phyloP scores from a whole-genome alignment of 768 basidiomycete species.

The Boletus sp. region DNA sequence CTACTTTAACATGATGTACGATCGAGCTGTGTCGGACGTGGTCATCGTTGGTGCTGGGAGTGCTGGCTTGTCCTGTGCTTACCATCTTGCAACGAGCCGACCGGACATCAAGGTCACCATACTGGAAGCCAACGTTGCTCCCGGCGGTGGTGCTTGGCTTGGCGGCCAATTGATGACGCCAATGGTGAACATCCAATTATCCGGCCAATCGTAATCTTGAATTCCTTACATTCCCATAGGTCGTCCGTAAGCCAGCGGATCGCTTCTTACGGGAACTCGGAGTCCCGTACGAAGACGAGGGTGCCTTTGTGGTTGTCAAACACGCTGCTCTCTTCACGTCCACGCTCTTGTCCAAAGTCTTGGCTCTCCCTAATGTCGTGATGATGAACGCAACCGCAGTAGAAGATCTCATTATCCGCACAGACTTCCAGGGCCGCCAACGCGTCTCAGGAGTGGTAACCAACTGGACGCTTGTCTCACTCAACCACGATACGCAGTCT shows the following conservation, averaged over 20 bases:
- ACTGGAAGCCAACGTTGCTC: conserved; percentile 76
- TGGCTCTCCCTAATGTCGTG: conserved; percentile 67
- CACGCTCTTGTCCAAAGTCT: conserved; percentile 66
- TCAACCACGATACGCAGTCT: conserved; percentile 72
- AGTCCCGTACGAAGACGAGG: conserved; percentile 76
- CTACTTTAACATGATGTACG: conserved; percentile 73
- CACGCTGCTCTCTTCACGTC: conserved; percentile 81
- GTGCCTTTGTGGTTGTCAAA: conserved; percentile 73
- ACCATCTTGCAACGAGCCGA: conserved; percentile 61
- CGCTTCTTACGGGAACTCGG: conserved; percentile 65
- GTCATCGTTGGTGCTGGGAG: conserved; percentile 75
- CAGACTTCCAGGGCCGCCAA: conserved; percentile 42
- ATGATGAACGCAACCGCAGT: conserved; percentile 77
- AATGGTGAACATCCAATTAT: conserved; percentile 47
- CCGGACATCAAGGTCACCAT: conserved; percentile 67
- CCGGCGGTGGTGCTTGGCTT: conserved; percentile 76
- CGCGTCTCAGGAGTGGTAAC: conserved; percentile 53
- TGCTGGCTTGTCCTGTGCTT: conserved; percentile 69
- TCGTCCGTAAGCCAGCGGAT: conserved; percentile 76
- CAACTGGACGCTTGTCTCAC: conserved; percentile 50
- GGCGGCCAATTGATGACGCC: conserved; percentile 77
- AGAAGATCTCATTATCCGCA: conserved; percentile 73
- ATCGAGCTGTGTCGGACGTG: conserved; percentile 71
- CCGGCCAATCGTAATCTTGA: background rate
- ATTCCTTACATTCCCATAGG: conserved; percentile 35